Percentiles rank a stretch among this genome's conserved stretches.
Evolutionary conservation across 257 asterid species (phyloP).

Genomic region (Solanum medicagineum): DNA sequence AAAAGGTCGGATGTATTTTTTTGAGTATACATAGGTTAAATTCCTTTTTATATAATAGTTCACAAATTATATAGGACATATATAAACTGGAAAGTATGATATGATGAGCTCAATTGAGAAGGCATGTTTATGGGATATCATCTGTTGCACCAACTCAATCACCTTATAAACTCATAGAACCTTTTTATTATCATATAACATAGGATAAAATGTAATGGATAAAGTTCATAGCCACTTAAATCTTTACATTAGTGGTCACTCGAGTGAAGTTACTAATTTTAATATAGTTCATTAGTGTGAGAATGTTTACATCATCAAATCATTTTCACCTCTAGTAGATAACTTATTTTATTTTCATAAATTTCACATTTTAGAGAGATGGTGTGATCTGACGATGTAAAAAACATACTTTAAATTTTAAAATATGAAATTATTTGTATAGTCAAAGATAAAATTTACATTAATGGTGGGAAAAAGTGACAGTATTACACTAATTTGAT

Average conservation of each 20-base stretch:
- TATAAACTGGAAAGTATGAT: too few relatives aligned
- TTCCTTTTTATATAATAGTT: too few relatives aligned
- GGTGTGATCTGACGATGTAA: neutral
- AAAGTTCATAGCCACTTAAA: conserved; percentile 4
- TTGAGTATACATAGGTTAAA: too few relatives aligned
- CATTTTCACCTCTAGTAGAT: neutral
- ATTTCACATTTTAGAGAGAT: too few relatives aligned
- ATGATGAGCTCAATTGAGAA: neutral
- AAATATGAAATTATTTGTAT: too few relatives aligned
- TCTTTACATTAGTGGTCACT: neutral
- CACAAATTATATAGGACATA: too few relatives aligned
- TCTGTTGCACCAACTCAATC: too few relatives aligned
- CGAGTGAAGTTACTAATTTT: neutral
- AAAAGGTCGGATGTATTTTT: too few relatives aligned
- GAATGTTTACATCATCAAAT: neutral
- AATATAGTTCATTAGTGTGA: neutral
- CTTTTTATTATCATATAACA: neutral
- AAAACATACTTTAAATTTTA: too few relatives aligned
- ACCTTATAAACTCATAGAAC: neutral
- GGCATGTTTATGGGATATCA: too few relatives aligned
- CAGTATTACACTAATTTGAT: neutral
- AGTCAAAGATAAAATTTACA: neutral
- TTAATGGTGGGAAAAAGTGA: neutral
- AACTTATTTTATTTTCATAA: neutral
- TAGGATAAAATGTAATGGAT: neutral